Evolutionary conservation across 2,329 filamentous ascomycete genomes (phyloP).

Genomic region (Neopestalotiopsis sp.): DNA sequence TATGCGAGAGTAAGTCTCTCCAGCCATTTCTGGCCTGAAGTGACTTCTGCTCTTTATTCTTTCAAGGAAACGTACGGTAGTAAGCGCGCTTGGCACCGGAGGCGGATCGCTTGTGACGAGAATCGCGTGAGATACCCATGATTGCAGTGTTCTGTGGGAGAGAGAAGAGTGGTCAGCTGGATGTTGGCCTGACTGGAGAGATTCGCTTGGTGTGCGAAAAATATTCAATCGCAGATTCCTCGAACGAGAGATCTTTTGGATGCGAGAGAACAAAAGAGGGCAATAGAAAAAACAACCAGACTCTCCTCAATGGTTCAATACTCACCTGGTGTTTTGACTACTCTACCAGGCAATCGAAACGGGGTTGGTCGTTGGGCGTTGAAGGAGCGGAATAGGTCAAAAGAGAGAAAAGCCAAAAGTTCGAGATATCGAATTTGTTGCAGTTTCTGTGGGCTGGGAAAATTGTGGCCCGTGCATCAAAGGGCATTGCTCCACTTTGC

Average conservation of each 20-base stretch:
- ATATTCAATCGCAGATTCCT: not conserved
- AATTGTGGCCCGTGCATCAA: conserved; percentile 9
- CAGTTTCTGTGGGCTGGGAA: conserved; percentile 3
- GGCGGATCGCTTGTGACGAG: conserved; percentile 99
- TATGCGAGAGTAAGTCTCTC: conserved; percentile 22
- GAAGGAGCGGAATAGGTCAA: conserved; percentile 10
- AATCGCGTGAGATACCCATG: conserved; percentile 99
- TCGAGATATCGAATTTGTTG: conserved; percentile 10
- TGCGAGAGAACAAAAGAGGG: not conserved
- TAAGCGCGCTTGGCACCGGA: conserved; percentile 96
- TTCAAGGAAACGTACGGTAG: conserved; percentile 71
- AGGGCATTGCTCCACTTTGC: conserved; percentile 8
- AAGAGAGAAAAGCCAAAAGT: conserved; percentile 15
- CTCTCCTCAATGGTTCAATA: not conserved
- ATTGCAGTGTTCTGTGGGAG: conserved; percentile 68
- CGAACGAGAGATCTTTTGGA: not conserved
- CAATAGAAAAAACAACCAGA: not conserved
- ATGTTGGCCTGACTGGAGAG: not conserved
- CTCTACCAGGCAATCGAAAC: conserved; percentile 17
- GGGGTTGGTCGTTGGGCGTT: conserved; percentile 13
- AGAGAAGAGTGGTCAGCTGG: conserved; percentile 1
- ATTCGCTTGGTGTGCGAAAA: not conserved
- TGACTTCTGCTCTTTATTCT: conserved; percentile 10
- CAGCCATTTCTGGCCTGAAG: conserved; percentile 21
- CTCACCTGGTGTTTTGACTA: conserved; percentile 15